Evolutionary conservation across 75 land plant genomes (phyloP).

Genomic region (Pinus taeda): DNA sequence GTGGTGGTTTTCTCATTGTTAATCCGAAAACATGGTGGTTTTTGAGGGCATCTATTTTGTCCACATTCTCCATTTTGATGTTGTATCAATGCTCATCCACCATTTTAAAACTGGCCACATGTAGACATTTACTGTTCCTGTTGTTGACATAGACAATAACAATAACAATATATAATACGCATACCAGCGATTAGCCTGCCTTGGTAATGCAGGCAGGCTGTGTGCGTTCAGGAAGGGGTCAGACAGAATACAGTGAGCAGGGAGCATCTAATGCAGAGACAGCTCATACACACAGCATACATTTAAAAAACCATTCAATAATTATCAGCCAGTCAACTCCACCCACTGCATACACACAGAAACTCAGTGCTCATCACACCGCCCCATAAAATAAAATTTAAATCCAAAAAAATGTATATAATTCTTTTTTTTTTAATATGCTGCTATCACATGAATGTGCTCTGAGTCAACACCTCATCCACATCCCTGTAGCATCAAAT

Average conservation of each 20-base stretch:
- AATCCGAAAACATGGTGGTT: background rate
- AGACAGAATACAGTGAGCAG: background rate
- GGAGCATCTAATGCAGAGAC: conserved; percentile 4
- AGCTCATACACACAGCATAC: conserved; percentile 2
- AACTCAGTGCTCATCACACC: conserved; percentile 1
- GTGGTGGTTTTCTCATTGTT: background rate
- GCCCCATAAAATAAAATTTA: background rate
- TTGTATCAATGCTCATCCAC: background rate
- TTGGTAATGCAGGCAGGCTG: background rate
- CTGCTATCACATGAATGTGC: background rate
- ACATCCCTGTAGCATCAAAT: background rate
- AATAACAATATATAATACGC: background rate
- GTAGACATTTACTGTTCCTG: background rate
- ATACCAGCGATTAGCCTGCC: background rate
- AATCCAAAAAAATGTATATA: background rate
- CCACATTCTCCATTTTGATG: background rate
- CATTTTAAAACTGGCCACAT: background rate
- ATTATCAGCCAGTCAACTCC: conserved; percentile 7
- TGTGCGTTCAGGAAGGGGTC: background rate
- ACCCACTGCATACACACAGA: background rate
- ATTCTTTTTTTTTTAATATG: too few relatives aligned
- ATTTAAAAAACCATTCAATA: background rate
- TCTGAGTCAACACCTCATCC: conserved; percentile 6
- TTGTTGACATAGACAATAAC: background rate
- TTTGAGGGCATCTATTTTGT: background rate